These are phyloP conservation scores for Pichia sp. DNA, from an alignment of 1,139 yeast species.

Conservation along the genomic window DNA sequence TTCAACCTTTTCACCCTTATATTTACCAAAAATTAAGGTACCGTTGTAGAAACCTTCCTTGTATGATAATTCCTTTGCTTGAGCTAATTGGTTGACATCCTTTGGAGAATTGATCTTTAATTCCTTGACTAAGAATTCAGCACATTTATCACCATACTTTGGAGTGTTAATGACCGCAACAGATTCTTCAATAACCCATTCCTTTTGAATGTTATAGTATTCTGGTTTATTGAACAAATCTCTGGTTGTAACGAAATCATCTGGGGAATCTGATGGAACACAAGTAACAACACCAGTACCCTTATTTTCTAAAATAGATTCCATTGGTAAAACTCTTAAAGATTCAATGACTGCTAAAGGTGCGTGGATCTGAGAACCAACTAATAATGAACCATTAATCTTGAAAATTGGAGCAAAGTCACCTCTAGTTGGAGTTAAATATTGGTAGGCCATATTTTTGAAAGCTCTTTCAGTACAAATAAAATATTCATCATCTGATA, in stretches of 20 bases:
- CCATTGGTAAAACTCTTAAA: conserved; percentile 92
- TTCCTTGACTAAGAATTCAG: conserved; percentile 77
- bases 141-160: conserved; percentile 84
- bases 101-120: conserved; percentile 92
- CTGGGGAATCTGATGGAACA: conserved; percentile 98
- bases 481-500: conserved; percentile 68
- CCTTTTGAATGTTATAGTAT: conserved; percentile 75
- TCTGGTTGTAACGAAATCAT: conserved; percentile 80
- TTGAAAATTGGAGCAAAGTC: conserved; percentile 52
- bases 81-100: conserved; percentile 77
- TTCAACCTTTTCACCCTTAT: conserved; percentile 86
- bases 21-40: conserved; percentile 69
- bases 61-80: conserved; percentile 91
- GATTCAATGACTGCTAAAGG: conserved; percentile 71
- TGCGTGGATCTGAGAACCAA: conserved; percentile 84
- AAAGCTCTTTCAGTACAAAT: conserved; percentile 95
- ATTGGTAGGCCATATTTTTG: conserved; percentile 95
- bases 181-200: conserved; percentile 77
- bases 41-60: conserved; percentile 97
- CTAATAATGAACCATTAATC: conserved; percentile 64
- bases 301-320: conserved; percentile 85
- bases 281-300: conserved; percentile 99
- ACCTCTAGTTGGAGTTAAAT: conserved; percentile 86
- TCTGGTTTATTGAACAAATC: conserved; percentile 89
- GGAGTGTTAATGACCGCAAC: conserved; percentile 73